Evolutionary conservation across 2,329 filamentous ascomycete species (phyloP), one percentile per base, ranked within the genome.

Genomic region (Alternaria sp.): DNA sequence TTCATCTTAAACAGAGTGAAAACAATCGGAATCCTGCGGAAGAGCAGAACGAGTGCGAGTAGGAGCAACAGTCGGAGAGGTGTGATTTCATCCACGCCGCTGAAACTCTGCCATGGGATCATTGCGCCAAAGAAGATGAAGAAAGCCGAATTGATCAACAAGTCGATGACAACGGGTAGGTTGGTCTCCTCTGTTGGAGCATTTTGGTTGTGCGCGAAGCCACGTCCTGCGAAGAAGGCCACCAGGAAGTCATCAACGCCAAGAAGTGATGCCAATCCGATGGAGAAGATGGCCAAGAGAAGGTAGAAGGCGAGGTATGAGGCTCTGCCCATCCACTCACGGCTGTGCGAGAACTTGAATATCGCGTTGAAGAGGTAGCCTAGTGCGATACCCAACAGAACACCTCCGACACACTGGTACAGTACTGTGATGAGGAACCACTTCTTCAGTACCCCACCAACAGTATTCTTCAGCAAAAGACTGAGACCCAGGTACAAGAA

Each of bases 71-170:
- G 76, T 9, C 80, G 77, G 16, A 67, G 64, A 0, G 82, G 81
- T 1, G 81, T 84, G 14, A 83, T 72, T 0, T 71, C 61, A 34
- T 75, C 68, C 9, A 73, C 20, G 0, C 64, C 26, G 47, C 69
- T 57, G 67, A 85, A 87, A 2, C 77, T 67, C 0, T 76, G 47
- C 81, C 84, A 87, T 0, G 84, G 85, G 3, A 87, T 83, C 63
- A 85, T 83, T 2, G 84, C 78, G 20, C 85, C 85, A 32, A 87
- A 84, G 71, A 85, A 86, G 49, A 87, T 79, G 62, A 87, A 87
- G 78, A 87, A 81, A 18, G 81, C 80, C 8, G 80, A 82, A 68
- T 87, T 87, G 61, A 87, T 81, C 43, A 87, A 74, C n/a, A 87
- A 70, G 63, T 87, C 85, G 53, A 86, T 80, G 46, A 87, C 79